These are phyloP conservation scores for Ciborinia camelliae DNA, from an alignment of 2,329 filamentous ascomycete species.

Conservation along the genomic window DNA sequence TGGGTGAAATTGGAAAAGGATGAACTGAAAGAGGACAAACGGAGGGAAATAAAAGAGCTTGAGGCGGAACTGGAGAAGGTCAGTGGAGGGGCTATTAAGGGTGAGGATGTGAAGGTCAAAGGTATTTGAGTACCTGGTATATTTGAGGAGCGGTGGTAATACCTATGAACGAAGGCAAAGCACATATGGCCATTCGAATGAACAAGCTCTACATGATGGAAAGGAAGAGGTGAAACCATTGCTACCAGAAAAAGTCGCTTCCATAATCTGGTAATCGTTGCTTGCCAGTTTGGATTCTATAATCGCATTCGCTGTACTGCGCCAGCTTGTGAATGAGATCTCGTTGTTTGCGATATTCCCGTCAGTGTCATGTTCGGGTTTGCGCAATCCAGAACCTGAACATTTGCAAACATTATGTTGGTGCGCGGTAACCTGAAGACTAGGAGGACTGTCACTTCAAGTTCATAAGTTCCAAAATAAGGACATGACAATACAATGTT, in stretches of 20 bases:
- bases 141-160: background rate
- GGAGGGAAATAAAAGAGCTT: conserved; percentile 13
- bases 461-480: background rate
- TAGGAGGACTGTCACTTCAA: background rate
- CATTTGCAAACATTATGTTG: background rate
- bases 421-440: background rate
- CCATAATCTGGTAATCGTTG: background rate
- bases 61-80: conserved; percentile 16
- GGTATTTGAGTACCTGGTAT: conserved; percentile 7
- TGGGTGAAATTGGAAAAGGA: conserved; percentile 74
- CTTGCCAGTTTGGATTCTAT: background rate
- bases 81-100: conserved; percentile 13
- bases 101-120: conserved; percentile 16
- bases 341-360: background rate
- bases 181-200: background rate
- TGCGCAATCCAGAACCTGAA: background rate
- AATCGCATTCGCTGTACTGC: background rate
- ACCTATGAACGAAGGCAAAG: background rate
- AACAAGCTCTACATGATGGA: background rate
- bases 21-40: conserved; percentile 59
- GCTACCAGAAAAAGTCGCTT: background rate
- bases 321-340: background rate
- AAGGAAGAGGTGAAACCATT: background rate
- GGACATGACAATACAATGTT: background rate
- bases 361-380: background rate